Percentiles rank a stretch among this genome's conserved stretches.
phyloP scores from a whole-genome alignment of 805 yeast genomes.

The Blastobotrys mokoenaii region DNA sequence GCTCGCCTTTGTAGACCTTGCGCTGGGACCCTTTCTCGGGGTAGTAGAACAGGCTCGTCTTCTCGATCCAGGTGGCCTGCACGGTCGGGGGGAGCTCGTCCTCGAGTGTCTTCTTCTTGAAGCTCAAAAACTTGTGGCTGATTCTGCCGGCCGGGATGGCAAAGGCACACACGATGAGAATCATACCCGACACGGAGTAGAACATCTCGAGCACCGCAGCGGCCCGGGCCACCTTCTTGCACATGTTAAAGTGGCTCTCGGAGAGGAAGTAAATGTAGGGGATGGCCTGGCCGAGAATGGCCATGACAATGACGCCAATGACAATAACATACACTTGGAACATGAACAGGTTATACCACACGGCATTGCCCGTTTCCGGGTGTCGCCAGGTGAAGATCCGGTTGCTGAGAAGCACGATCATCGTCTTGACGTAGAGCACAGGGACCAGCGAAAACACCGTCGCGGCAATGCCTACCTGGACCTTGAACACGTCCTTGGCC shows the following conservation, averaged over 20 bases:
- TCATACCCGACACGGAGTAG: constrained; percentile 47
- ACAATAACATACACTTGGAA: constrained; percentile 43
- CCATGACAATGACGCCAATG: constrained; percentile 51
- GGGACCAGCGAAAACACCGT: constrained; percentile 51
- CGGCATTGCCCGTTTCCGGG: constrained; percentile 55
- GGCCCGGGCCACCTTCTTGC: constrained; percentile 46
- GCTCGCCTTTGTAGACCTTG: constrained; percentile 33
- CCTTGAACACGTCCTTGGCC: constrained; percentile 41
- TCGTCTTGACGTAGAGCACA: constrained; percentile 47
- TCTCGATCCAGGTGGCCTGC: constrained; percentile 74
- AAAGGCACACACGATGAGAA: constrained; percentile 44
- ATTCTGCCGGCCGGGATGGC: constrained; percentile 47
- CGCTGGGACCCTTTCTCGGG: constrained; percentile 43
- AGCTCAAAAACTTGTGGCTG: constrained; percentile 27
- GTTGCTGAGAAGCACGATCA: constrained; percentile 59
- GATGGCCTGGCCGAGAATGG: constrained; percentile 52
- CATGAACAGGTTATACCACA: constrained; percentile 35
- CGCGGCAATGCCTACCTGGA: constrained; percentile 48
- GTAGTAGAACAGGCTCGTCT: constrained; percentile 50
- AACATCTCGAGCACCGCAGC: constrained; percentile 39
- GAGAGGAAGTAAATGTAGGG: constrained; percentile 52
- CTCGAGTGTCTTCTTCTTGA: not conserved
- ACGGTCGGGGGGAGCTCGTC: constrained; percentile 28
- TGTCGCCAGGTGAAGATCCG: constrained; percentile 71
- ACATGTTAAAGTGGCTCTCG: constrained; percentile 38